These are phyloP conservation scores for Arachnomyces sp. DNA, from an alignment of 2,329 filamentous ascomycete genomes.

Conservation along the genomic window DNA sequence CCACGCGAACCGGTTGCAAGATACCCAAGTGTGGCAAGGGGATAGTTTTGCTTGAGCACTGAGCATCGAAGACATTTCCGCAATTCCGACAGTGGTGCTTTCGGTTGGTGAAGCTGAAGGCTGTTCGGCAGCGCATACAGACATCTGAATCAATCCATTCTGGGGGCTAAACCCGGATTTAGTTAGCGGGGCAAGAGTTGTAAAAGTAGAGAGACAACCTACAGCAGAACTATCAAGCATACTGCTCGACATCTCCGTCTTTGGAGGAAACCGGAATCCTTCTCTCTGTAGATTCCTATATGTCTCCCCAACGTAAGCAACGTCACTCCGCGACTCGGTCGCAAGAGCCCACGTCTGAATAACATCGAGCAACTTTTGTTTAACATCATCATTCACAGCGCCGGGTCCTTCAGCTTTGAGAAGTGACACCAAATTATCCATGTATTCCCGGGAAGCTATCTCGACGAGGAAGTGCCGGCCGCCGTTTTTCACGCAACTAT, in stretches of 20 bases:
- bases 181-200: slow-evolving; percentile 6
- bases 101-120: slow-evolving; percentile 95
- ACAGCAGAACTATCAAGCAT: slow-evolving; percentile 97
- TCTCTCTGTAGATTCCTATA: slow-evolving; percentile 76
- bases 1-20: slow-evolving; percentile 79
- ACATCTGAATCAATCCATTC: slow-evolving; percentile 98
- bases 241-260: slow-evolving; percentile 77
- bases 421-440: slow-evolving; percentile 91
- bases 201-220: slow-evolving; percentile 32
- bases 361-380: slow-evolving; percentile 80
- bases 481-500: slow-evolving; percentile 98
- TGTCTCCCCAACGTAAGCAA: slow-evolving; percentile 80
- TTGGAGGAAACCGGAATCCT: slow-evolving; percentile 82
- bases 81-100: slow-evolving; percentile 99
- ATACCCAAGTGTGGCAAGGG: slow-evolving; percentile 91
- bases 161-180: slow-evolving; percentile 56
- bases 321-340: slow-evolving; percentile 72
- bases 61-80: slow-evolving; percentile 92
- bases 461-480: slow-evolving; percentile 90
- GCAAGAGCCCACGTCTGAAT: slow-evolving; percentile 90
- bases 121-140: slow-evolving; percentile 92
- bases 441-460: slow-evolving; percentile 93
- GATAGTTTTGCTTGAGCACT: slow-evolving; percentile 83
- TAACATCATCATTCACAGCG: slow-evolving; percentile 76
- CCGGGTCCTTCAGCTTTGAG: slow-evolving; percentile 68